Conservation (phyloP, 768 basidiomycete species). For the Tubosaeta brunneosetosa region DNA sequence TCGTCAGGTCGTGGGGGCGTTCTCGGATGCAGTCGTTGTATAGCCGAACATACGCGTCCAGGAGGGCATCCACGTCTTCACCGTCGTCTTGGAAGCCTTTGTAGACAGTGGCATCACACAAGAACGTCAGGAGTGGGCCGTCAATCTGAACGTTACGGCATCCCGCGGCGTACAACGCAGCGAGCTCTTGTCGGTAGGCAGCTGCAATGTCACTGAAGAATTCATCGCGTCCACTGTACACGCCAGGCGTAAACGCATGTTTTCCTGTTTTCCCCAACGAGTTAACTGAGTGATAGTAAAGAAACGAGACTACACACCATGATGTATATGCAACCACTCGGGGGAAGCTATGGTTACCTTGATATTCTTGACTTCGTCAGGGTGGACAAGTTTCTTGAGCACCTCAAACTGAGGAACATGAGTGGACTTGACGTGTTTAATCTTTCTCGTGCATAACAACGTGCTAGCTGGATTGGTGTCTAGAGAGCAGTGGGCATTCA, state of each 20-base stretch:
- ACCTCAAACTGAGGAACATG: conserved; percentile 61
- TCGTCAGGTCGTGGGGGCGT: conserved; percentile 36
- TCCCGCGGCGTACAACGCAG: neutral
- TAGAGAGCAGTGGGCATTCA: neutral
- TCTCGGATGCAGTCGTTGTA: conserved; percentile 37
- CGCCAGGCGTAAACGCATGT: conserved; percentile 17
- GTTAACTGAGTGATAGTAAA: neutral
- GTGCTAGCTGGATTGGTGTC: conserved; percentile 21
- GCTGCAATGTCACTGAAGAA: conserved; percentile 45
- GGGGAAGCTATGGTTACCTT: conserved; percentile 72
- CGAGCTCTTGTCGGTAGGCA: neutral
- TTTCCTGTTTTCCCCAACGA: conserved; percentile 12
- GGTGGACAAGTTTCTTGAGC: conserved; percentile 51
- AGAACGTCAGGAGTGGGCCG: conserved; percentile 52
- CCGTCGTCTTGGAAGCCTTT: conserved; percentile 56
- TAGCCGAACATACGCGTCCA: conserved; percentile 52
- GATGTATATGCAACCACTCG: conserved; percentile 67
- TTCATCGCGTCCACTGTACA: conserved; percentile 29
- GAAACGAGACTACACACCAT: conserved; percentile 37
- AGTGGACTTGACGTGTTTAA: conserved; percentile 56
- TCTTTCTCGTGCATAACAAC: conserved; percentile 47
- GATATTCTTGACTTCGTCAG: conserved; percentile 60
- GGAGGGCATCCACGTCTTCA: conserved; percentile 56
- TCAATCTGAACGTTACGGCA: conserved; percentile 41
- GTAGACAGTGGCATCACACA: conserved; percentile 56